Evolutionary conservation across 371 early-diverging fungal species (phyloP), one percentile per base, ranked within the genome.

Genomic region (Apophysomyces ossiformis): DNA sequence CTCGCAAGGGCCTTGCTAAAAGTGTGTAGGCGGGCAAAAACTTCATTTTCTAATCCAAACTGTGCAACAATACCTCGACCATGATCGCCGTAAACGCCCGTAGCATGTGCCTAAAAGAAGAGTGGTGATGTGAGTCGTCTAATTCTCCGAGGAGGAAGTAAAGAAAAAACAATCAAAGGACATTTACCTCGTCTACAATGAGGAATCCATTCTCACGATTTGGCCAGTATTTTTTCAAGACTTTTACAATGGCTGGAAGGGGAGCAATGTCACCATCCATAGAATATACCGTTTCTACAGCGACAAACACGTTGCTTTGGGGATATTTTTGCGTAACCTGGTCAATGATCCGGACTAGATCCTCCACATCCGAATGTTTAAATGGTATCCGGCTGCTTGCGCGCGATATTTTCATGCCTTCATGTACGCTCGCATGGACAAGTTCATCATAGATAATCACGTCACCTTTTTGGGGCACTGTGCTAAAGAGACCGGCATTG

Each of bases 201-300:
- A 91, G 56, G 57, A 79, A 73, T 0, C 86, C 85, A 61, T 86
- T 84, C 43, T 82, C 83, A n/a, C 68, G 71, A 12, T 78, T 58
- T 6, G 67, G 79, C 83, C 72, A 76, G 65, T 70, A 79, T 32
- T 79, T 73, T 57, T 68, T 76, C n/a, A 90, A 18, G 0, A 85
- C 59, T 38, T 74, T 74, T 1, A 89, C 85, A 8, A 94, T 84
- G 46, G 89, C 89, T 18, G 35, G 63, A 44, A 94, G 68, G 1
- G 91, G 92, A n/a, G 91, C 90, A 26, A 84, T 68, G 69, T 90
- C 91, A 1, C 95, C 95, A 77, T 94, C 95, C 95, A 94, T 94
- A 0, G 91, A 90, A 70, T 94, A 94, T 7, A 93, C 84, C 6
- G 89, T 74, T 78, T 93, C 93, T 7, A 93, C 87, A 0, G 90